phyloP scores from a whole-genome alignment of 73 alveolate genomes.

The Stentor roeselii region DNA sequence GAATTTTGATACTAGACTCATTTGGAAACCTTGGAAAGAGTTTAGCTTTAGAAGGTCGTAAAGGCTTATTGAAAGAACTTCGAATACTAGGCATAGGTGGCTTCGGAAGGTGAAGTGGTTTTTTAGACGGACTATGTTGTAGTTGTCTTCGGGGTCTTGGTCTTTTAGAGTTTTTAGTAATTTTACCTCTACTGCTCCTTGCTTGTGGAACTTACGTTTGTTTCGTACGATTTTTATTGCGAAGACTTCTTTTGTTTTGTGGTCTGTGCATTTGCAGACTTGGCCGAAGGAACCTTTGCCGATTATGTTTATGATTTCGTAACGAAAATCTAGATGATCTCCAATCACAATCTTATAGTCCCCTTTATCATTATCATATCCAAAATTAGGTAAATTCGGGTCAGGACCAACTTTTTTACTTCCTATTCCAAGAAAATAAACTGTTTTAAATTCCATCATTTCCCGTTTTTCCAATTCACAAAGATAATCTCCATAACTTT shows the following conservation, averaged over 20 bases:
- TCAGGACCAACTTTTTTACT: neutral
- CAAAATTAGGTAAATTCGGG: constrained; percentile 36
- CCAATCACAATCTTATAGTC: constrained; percentile 71
- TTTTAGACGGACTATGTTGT: constrained; percentile 45
- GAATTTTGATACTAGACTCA: constrained; percentile 53
- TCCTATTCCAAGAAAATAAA: neutral
- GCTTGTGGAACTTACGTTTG: constrained; percentile 81
- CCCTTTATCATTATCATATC: constrained; percentile 89
- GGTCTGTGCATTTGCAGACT: constrained; percentile 89
- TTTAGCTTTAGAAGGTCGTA: constrained; percentile 65
- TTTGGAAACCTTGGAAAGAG: constrained; percentile 64
- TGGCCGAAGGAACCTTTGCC: constrained; percentile 98
- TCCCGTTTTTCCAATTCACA: neutral
- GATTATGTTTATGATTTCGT: constrained; percentile 76
- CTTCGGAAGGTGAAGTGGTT: constrained; percentile 52
- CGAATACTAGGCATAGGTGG: constrained; percentile 71
- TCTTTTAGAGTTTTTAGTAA: constrained; percentile 60
- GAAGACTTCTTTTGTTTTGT: constrained; percentile 70
- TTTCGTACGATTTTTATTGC: constrained; percentile 89
- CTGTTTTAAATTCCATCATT: neutral
- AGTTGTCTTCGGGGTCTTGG: constrained; percentile 41
- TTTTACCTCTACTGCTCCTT: constrained; percentile 88
- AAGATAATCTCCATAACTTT: neutral
- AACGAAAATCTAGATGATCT: constrained; percentile 88
- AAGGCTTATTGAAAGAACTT: constrained; percentile 59